phyloP scores from a whole-genome alignment of 2,329 filamentous ascomycete species.

The Colletotrichum camelliae region DNA sequence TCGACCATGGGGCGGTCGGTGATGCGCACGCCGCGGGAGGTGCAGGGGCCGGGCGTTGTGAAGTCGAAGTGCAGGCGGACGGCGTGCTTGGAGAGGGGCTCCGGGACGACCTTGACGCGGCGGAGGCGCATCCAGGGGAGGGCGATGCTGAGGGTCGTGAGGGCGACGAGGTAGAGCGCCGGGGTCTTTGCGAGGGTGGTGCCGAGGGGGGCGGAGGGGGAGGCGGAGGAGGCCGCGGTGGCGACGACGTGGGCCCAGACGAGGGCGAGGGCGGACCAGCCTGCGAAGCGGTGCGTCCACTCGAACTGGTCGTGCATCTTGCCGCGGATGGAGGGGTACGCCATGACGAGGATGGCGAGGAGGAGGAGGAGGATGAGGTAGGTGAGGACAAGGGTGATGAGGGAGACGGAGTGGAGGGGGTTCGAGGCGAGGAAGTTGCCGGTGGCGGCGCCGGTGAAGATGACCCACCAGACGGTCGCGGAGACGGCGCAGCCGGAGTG shows the following conservation, averaged over 20 bases:
- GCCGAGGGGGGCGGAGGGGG: conserved; percentile 39
- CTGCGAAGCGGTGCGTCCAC: conserved; percentile 72
- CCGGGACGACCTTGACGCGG: conserved; percentile 69
- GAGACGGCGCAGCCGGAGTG: conserved; percentile 57
- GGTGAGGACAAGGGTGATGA: conserved; percentile 53
- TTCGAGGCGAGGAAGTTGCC: conserved; percentile 38
- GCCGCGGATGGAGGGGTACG: conserved; percentile 68
- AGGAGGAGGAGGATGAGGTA: conserved; percentile 65
- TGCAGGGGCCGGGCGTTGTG: conserved; percentile 54
- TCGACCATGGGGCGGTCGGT: conserved; percentile 69
- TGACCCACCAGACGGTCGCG: conserved; percentile 54
- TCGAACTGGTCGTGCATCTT: conserved; percentile 74
- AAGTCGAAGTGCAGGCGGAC: conserved; percentile 75
- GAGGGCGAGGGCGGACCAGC: conserved; percentile 69
- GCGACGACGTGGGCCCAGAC: conserved; percentile 68
- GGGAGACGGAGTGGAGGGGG: conserved; percentile 13
- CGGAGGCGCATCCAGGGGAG: conserved; percentile 78
- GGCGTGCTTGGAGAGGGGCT: conserved; percentile 75
- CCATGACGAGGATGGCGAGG: conserved; percentile 63
- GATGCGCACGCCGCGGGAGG: conserved; percentile 51
- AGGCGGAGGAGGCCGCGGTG: conserved; percentile 53
- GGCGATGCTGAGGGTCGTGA: conserved; percentile 69
- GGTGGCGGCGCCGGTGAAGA: conserved; percentile 39
- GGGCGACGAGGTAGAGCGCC: conserved; percentile 69
- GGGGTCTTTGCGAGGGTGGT: conserved; percentile 42